Base-by-base conservation (phyloP, 805 yeast species). In the Candida corydali region DNA sequence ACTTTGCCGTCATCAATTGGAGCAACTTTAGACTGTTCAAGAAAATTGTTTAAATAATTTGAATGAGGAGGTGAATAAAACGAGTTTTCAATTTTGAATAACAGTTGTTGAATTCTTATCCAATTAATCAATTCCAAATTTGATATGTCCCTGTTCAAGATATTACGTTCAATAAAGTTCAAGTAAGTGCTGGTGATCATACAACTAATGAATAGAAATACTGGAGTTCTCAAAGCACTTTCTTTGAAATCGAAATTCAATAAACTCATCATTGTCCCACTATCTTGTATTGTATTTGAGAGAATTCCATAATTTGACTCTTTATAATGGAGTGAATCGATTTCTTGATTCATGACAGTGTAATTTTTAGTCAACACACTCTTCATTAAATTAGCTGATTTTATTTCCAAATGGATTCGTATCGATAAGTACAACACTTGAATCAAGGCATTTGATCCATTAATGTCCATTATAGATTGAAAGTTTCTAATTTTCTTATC, bases 161-260 rank as follows among this genome's bases (percentile, higher is more conserved):
- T 40, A 34, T 57, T 51, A 26, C 52, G 38, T 47, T 84, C 93
- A 15, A 81, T 63, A 4, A 70, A 61, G 38, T 70, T 67, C 44
- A 83, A 57, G 47, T 74, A 81, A 47, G 80, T 86, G 2, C 86
- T 75, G 36, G 82, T 69, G 24, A 83, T 61, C 37, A 82, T 59
- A 9, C 79, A 62, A 1, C 87, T 65, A 1, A 82, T 74, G 50
- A 81, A 81, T 18, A 82, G 70, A 52, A 81, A 82, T 18, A 82
- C 82, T 1, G 93, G 93, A 0, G 91, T 82, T 44, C 87, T 65
- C 22, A 82, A 70, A 1, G 86, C 76, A 0, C 84, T 77, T 51
- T 76, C 75, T 44, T 76, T 80, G 1, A 83, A 79, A 52, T 81
- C 82, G 29, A 39, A 43, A 36, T 75, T 73, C 19, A 73, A 73